Evolutionary conservation across 2,329 filamentous ascomycete species (phyloP).

Genomic region (Byssothecium circinans): DNA sequence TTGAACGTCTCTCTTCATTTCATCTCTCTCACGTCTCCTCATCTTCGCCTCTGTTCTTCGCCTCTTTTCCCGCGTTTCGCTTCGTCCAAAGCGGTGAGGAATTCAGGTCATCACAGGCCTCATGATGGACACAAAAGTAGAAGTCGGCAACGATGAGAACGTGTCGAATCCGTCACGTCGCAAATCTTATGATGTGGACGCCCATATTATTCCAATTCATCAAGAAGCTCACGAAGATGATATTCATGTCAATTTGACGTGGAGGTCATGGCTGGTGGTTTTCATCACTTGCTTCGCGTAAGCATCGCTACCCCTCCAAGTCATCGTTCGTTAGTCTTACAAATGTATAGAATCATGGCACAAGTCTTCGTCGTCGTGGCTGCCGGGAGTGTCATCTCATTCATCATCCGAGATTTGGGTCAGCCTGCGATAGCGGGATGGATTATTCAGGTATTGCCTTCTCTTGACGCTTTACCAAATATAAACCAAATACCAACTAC

Average conservation of each 20-base stretch:
- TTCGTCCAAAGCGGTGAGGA: not conserved
- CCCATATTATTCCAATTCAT: constrained; percentile 29
- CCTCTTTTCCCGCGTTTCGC: not conserved
- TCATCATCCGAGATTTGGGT: constrained; percentile 58
- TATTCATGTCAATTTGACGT: constrained; percentile 53
- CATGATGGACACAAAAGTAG: constrained; percentile 24
- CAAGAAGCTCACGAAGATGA: constrained; percentile 32
- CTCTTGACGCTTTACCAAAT: not conserved
- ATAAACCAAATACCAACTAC: not conserved
- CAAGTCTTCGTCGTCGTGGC: constrained; percentile 61
- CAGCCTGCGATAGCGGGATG: constrained; percentile 55
- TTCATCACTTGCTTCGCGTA: constrained; percentile 55
- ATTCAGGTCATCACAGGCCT: not conserved
- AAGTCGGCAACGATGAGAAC: constrained; percentile 17
- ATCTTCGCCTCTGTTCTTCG: not conserved
- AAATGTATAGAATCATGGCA: constrained; percentile 46
- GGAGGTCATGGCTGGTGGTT: constrained; percentile 58
- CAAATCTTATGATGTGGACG: constrained; percentile 9
- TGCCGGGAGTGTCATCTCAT: constrained; percentile 59
- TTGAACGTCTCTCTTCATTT: not conserved
- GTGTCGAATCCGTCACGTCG: constrained; percentile 8
- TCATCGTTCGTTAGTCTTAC: constrained; percentile 17
- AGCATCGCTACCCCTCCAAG: not conserved
- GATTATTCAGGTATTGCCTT: constrained; percentile 54
- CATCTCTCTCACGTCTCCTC: not conserved